Conservation (phyloP, 805 yeast genomes). For the Candida chilensis region DNA sequence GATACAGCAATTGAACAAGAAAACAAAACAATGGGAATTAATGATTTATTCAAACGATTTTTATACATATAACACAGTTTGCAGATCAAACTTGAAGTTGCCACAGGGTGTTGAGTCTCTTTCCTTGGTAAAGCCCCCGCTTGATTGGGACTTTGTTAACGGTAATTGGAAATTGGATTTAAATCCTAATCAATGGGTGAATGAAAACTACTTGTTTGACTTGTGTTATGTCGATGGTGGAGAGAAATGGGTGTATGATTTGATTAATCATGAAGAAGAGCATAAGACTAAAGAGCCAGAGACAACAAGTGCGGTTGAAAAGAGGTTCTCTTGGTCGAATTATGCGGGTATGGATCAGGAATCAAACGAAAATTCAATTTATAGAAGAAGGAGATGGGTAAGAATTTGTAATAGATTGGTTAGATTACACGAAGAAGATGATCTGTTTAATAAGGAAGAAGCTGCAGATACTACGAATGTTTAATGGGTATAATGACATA, state of each 20-base stretch:
- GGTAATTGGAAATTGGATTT: slow-evolving; percentile 61
- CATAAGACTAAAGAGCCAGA: slow-evolving; percentile 1
- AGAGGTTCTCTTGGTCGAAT: no score
- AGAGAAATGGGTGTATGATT: slow-evolving; percentile 83
- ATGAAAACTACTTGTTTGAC: slow-evolving; percentile 34
- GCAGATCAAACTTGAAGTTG: slow-evolving; percentile 13
- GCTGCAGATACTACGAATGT: no score
- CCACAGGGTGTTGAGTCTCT: slow-evolving; percentile 15
- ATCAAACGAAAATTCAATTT: slow-evolving; percentile 28
- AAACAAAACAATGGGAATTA: slow-evolving; percentile 52
- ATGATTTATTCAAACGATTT: slow-evolving; percentile 49
- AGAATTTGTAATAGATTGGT: slow-evolving; percentile 25
- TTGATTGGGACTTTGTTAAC: slow-evolving; percentile 43
- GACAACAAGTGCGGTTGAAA: background rate
- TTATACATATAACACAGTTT: slow-evolving; percentile 38
- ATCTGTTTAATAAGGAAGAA: no score
- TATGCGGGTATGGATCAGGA: slow-evolving; percentile 13
- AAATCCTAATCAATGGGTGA: slow-evolving; percentile 57
- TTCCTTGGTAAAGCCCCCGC: slow-evolving; percentile 44
- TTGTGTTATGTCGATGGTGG: slow-evolving; percentile 57
- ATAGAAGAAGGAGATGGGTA: slow-evolving; percentile 63
- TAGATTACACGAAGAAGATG: background rate
- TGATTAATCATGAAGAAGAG: slow-evolving; percentile 10
- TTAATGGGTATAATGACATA: no score
- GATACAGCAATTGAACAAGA: slow-evolving; percentile 43